phyloP scores from a whole-genome alignment of 441 rosid species.

The Euphorbia corollata region DNA sequence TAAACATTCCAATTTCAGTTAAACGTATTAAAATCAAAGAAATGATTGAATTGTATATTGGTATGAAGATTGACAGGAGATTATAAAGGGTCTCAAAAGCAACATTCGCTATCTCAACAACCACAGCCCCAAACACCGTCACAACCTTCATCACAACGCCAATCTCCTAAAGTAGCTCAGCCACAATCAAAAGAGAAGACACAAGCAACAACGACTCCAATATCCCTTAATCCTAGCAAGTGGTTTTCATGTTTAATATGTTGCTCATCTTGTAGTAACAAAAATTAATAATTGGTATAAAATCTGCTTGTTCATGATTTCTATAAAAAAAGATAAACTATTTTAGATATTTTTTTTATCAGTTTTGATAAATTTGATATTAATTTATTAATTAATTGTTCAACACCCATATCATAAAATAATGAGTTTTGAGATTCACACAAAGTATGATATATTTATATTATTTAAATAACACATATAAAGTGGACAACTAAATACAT shows the following conservation, averaged over 20 bases:
- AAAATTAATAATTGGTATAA: too few relatives aligned
- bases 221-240: conserved; percentile 12
- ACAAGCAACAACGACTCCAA: conserved; percentile 19
- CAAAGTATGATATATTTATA: too few relatives aligned
- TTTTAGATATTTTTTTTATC: too few relatives aligned
- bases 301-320: too few relatives aligned
- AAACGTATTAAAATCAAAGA: neutral
- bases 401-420: too few relatives aligned
- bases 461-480: too few relatives aligned
- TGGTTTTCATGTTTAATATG: conserved; percentile 64
- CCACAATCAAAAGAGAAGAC: conserved; percentile 9
- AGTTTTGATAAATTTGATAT: too few relatives aligned
- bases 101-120: neutral
- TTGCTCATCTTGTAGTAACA: conserved; percentile 33
- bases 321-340: too few relatives aligned
- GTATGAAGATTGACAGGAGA: conserved; percentile 39
- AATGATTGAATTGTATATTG: conserved; percentile 9
- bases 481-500: too few relatives aligned
- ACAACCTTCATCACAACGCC: conserved; percentile 20
- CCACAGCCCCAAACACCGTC: conserved; percentile 18
- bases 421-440: too few relatives aligned
- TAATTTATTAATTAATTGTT: too few relatives aligned
- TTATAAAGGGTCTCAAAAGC: conserved; percentile 22
- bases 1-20: neutral
- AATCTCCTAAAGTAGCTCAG: conserved; percentile 26